phyloP scores from a whole-genome alignment of 129 eudicot species.

The Flaveria sonorensis region DNA sequence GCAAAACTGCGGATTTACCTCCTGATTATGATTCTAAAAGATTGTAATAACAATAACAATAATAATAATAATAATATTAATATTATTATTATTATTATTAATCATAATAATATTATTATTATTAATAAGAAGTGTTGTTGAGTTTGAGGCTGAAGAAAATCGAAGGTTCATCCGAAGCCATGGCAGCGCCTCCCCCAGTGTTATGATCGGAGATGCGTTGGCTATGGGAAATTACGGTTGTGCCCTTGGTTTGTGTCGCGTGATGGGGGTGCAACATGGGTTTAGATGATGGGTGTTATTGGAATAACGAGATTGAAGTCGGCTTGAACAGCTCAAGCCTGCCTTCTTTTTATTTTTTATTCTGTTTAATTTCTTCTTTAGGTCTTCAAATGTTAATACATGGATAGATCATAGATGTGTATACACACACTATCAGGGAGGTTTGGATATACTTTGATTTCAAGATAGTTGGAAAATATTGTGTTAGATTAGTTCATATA shows the following conservation, averaged over 20 bases:
- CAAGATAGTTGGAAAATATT: no score
- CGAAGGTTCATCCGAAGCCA: slow-evolving; percentile 50
- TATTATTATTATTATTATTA: background rate
- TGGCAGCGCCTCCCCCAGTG: slow-evolving; percentile 47
- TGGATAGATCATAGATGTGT: background rate
- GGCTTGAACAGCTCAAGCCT: slow-evolving; percentile 45
- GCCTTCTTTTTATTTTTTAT: slow-evolving; percentile 6
- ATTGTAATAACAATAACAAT: slow-evolving; percentile 22
- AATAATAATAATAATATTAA: slow-evolving; percentile 9
- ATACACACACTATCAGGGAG: no score
- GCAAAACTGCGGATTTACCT: slow-evolving; percentile 23
- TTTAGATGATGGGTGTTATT: slow-evolving; percentile 31
- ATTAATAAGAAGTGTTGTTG: slow-evolving; percentile 31
- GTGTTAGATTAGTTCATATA: no score
- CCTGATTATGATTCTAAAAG: slow-evolving; percentile 4
- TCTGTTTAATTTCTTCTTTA: background rate
- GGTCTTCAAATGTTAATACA: slow-evolving; percentile 10
- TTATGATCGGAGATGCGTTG: slow-evolving; percentile 54
- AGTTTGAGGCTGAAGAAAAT: slow-evolving; percentile 36
- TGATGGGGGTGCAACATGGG: slow-evolving; percentile 20
- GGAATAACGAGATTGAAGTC: slow-evolving; percentile 41
- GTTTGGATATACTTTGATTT: no score
- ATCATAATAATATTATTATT: background rate
- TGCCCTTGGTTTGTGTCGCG: slow-evolving; percentile 33
- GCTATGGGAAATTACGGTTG: slow-evolving; percentile 31